Evolutionary conservation across 2,329 filamentous ascomycete species (phyloP).

Genomic region (Dendrostoma leiphaemia): DNA sequence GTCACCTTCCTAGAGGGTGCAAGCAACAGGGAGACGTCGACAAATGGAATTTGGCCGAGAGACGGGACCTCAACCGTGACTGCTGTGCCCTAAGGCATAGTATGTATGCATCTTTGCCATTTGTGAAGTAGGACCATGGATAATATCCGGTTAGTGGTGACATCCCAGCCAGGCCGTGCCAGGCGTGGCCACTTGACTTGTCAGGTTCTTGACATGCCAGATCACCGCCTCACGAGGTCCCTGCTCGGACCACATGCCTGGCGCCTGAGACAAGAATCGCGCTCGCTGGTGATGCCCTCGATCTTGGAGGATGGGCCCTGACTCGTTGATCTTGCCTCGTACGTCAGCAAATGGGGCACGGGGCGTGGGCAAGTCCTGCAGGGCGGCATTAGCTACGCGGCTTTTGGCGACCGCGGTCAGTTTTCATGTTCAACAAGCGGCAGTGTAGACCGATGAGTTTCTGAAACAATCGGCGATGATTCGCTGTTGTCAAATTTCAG

Average conservation of each 20-base stretch:
- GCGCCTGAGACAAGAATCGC: slow-evolving; percentile 5
- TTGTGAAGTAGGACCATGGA: not conserved
- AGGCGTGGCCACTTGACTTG: slow-evolving; percentile 10
- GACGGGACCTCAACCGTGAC: not conserved
- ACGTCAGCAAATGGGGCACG: not conserved
- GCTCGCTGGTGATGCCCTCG: not conserved
- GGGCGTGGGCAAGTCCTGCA: not conserved
- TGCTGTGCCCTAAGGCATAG: not conserved
- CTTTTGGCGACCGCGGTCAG: not conserved
- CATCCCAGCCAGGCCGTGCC: not conserved
- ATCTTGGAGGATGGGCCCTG: not conserved
- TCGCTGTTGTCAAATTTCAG: slow-evolving; percentile 3
- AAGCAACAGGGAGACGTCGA: not conserved
- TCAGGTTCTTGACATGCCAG: not conserved
- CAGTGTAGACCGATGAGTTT: not conserved
- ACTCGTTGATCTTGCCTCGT: not conserved
- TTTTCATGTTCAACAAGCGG: not conserved
- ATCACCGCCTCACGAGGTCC: slow-evolving; percentile 4
- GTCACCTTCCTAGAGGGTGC: slow-evolving; percentile 10
- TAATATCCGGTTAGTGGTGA: slow-evolving; percentile 1
- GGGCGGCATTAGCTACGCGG: not conserved
- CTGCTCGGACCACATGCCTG: not conserved
- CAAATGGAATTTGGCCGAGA: slow-evolving; percentile 8
- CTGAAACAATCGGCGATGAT: not conserved
- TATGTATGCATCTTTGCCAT: not conserved